Conservation (phyloP, 2,329 filamentous ascomycete genomes). For the Fragosphaeria purpurea region DNA sequence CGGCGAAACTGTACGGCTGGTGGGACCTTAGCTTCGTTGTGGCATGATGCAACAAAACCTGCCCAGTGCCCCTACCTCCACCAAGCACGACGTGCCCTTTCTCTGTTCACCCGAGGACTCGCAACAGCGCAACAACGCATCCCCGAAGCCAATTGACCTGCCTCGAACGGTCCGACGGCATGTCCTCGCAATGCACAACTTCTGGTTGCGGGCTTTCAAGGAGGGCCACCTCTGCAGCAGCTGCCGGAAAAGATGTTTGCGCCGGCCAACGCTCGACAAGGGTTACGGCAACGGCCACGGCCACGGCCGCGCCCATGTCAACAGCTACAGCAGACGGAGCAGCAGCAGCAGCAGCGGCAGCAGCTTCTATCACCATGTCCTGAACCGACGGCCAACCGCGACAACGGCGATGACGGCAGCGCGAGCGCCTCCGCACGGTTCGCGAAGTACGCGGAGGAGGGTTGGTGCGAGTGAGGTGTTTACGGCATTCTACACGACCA, state of each 20-base stretch:
- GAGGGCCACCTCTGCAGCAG: constrained; percentile 55
- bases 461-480: constrained; percentile 43
- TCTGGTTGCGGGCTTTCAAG: constrained; percentile 59
- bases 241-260: constrained; percentile 48
- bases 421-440: background rate
- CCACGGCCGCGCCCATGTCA: no score
- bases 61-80: background rate
- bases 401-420: constrained; percentile 19
- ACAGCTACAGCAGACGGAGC: background rate
- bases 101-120: background rate
- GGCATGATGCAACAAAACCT: constrained; percentile 10
- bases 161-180: constrained; percentile 10
- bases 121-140: background rate
- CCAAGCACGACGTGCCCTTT: background rate
- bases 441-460: constrained; percentile 35
- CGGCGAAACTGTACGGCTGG: no score
- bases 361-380: constrained; percentile 20
- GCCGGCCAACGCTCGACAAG: background rate
- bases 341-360: constrained; percentile 23
- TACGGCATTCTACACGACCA: constrained; percentile 58
- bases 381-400: constrained; percentile 38
- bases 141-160: background rate
- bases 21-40: background rate
- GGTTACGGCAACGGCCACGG: no score
- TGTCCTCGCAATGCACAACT: constrained; percentile 50